Evolutionary conservation across 164 flowering plant genomes (phyloP), one percentile per base, ranked within the genome.

Genomic region (Umbellularia californica): DNA sequence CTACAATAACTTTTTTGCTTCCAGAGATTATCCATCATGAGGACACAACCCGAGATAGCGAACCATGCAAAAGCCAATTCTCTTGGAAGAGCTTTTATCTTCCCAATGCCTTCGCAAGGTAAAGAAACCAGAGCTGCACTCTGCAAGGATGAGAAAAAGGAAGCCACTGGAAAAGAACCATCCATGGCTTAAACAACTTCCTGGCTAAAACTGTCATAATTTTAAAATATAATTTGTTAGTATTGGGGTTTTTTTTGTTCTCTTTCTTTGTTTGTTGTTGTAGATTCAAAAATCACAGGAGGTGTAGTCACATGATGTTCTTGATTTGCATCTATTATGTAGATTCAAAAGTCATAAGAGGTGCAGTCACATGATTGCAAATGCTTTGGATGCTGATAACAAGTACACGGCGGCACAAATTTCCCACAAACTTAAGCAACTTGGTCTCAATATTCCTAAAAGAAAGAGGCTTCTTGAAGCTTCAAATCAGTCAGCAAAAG

Each of bases 341-440:
- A 95, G 99, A 87, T 94, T 87, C 77, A 92, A 92, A 81, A 88
- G 82, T 81, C 87, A 96, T 64, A 86, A 82, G 77, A 88, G 84
- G 79, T 96, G 98, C 85, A 89, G 87, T 79, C 79, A 81, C 80
- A 83, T 92, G 89, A 96, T 96, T 83, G 97, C 98, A 62, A 88
- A 82, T 79, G 94, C 91, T 73, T 75, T 95, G 76, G 94, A 85
- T 79, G 77, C 83, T 64, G 87, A 82, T 70, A 85, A 82, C 62
- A 76, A 68, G 60, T 81, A 90, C 73, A 85, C 95, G 28, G 81
- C 97, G 63, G 84, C 85, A 20, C 94, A 90, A 84, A 80, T 92
- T 73, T 83, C 97, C 10, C 88, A 83, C 23, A 94, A 90, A 78
- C 91, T 94, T 25, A 92, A 85, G 85, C 92, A 92, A 77, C 94